Conservation (phyloP, 208 protist genomes). For the Crithidia bombi region DNA sequence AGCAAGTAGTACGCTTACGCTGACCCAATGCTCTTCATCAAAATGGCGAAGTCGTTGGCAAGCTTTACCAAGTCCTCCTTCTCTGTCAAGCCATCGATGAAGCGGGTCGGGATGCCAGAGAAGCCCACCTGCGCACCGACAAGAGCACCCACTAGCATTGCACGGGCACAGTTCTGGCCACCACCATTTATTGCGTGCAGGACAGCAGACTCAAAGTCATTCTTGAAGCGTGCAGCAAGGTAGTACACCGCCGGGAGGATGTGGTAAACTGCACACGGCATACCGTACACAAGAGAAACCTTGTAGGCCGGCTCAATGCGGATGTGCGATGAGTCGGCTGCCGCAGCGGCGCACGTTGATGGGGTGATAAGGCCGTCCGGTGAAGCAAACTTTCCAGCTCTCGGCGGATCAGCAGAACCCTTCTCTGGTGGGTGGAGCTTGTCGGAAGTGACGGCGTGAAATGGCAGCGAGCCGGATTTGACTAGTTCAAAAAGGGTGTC, state of each 20-base stretch:
- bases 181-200: slow-evolving; percentile 45
- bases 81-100: slow-evolving; percentile 41
- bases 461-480: slow-evolving; percentile 34
- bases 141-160: slow-evolving; percentile 44
- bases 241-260: slow-evolving; percentile 45
- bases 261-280: slow-evolving; percentile 47
- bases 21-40: slow-evolving; percentile 3
- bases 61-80: slow-evolving; percentile 37
- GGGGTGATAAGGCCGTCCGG: slow-evolving; percentile 43
- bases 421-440: slow-evolving; percentile 25
- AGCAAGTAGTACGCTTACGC: not conserved
- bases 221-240: slow-evolving; percentile 39
- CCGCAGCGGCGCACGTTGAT: slow-evolving; percentile 36
- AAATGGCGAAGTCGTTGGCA: slow-evolving; percentile 25
- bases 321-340: slow-evolving; percentile 26
- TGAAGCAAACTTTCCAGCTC: slow-evolving; percentile 36
- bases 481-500: slow-evolving; percentile 31
- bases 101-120: slow-evolving; percentile 33
- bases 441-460: slow-evolving; percentile 34
- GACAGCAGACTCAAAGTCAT: slow-evolving; percentile 42
- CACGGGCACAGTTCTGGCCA: slow-evolving; percentile 40
- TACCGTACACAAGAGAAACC: slow-evolving; percentile 38
- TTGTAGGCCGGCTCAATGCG: slow-evolving; percentile 40
- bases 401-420: slow-evolving; percentile 31
- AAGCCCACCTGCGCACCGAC: slow-evolving; percentile 44